Evolutionary conservation across 2,329 filamentous ascomycete genomes (phyloP).

Genomic region (Fonsecaea monophora): DNA sequence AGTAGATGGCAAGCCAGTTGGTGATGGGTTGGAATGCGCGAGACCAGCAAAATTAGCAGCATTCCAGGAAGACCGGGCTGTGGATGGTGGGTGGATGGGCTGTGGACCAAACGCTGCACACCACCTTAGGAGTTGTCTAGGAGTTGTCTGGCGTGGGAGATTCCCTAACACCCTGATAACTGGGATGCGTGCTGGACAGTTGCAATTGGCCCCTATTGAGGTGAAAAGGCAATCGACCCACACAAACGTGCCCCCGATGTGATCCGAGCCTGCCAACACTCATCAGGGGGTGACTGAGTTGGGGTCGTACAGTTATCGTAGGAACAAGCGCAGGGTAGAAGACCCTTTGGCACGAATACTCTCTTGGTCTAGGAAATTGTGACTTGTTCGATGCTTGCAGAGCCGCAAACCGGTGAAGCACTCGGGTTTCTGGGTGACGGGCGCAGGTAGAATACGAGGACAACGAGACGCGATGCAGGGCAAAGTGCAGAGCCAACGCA

Average conservation of each 20-base stretch:
- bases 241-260: constrained; percentile 13
- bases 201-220: constrained; percentile 5
- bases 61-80: constrained; percentile 8
- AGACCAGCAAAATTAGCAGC: constrained; percentile 18
- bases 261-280: constrained; percentile 15
- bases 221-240: constrained; percentile 10
- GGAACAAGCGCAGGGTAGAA: neutral
- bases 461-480: constrained; percentile 12
- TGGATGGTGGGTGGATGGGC: constrained; percentile 7
- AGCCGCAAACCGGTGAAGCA: constrained; percentile 8
- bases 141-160: constrained; percentile 14
- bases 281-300: neutral
- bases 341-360: neutral
- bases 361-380: neutral
- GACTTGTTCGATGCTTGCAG: neutral
- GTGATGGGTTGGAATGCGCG: constrained; percentile 15
- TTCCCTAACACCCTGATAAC: constrained; percentile 10
- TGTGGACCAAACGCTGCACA: constrained; percentile 15
- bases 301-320: neutral
- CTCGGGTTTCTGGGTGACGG: neutral
- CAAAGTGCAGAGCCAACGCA: constrained; percentile 13
- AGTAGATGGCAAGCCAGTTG: constrained; percentile 19
- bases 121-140: constrained; percentile 3
- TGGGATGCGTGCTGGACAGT: neutral
- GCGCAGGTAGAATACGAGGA: too few species aligned